Base-by-base conservation (phyloP, 257 asterid species). In the Mentha longifolia region DNA sequence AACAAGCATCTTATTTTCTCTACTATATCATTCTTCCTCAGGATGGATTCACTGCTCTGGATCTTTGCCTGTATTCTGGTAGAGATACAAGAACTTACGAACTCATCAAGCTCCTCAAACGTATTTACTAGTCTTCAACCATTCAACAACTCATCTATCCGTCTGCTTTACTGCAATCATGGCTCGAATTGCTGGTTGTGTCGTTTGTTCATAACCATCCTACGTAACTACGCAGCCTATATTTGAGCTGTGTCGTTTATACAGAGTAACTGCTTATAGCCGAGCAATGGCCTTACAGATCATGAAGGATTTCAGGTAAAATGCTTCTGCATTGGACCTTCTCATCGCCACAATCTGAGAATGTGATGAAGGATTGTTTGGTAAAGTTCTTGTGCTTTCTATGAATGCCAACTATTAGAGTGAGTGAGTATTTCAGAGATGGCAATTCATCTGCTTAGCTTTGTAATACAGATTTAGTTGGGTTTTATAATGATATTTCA, bases 1-100 rank as follows among this genome's bases (percentile, higher is more conserved):
- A 35, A 35, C 5, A 35, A 35, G 39, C 39, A 5, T 35, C 39
- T 6, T 35, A 6, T 35, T 35, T 35, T 35, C 39, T 35, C 39
- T 35, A 35, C 39, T 5, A 35, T 7, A 1, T 30, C 43, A 5
- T 4, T 37, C 35, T 47, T 57, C 73, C n/a, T 42, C 92, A 88
- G 96, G 91, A 88, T 58, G 97, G 95, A 73, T 73, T 86, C 69
- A 93, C 90, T 14, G 81, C 95, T 35, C 83, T 86, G 15, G 91
- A 84, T 33, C 80, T 91, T 14, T 93, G 96, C 80, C 87, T 93
- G 42, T 79, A 85, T 74, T 85, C 84, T 64, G 88, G 96, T 71
- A 80, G 78, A 77, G 86, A 91, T 79, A 68, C 68, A 6, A 81
- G 89, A 81, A 89, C 92, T 7, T 87, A 87, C 49, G 91, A 91